These are phyloP conservation scores for Zoysia japonica DNA, from an alignment of 176 grass and related monocot species.

Conservation along the genomic window DNA sequence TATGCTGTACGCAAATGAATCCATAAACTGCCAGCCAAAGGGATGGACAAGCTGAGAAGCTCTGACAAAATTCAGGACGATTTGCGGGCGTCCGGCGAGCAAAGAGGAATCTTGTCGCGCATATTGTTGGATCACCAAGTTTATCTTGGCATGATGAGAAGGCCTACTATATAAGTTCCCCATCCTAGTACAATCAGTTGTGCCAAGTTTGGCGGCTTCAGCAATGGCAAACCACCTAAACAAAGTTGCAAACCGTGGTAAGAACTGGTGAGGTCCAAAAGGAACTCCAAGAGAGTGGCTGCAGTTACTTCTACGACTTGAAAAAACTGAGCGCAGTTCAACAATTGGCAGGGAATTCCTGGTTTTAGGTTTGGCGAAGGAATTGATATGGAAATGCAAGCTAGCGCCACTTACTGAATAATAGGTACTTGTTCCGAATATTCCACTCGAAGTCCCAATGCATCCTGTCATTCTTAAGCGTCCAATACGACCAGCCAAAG, in stretches of 20 bases:
- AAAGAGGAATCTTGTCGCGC: neutral
- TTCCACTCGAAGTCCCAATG: conserved; percentile 90
- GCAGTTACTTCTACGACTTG: neutral
- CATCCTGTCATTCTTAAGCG: conserved; percentile 64
- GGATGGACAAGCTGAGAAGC: neutral
- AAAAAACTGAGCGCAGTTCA: neutral
- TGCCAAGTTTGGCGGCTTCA: neutral
- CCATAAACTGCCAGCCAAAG: neutral
- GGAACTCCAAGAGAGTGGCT: neutral
- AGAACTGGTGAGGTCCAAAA: neutral
- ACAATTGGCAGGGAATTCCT: neutral
- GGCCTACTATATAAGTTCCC: conserved; percentile 11
- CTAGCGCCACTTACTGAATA: conserved; percentile 52
- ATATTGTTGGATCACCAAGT: neutral
- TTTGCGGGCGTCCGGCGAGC: neutral
- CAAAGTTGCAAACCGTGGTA: neutral
- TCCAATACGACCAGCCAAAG: conserved; percentile 88
- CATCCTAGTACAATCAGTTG: conserved; percentile 10
- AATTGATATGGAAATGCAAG: neutral
- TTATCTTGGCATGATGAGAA: conserved; percentile 20
- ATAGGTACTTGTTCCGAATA: conserved; percentile 57
- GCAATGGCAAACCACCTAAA: conserved; percentile 24
- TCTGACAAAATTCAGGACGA: neutral
- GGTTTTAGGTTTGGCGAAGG: neutral
- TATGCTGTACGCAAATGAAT: conserved; percentile 4